Conservation (phyloP, 768 basidiomycete species). For the Tricholoma hemisulphureum region DNA sequence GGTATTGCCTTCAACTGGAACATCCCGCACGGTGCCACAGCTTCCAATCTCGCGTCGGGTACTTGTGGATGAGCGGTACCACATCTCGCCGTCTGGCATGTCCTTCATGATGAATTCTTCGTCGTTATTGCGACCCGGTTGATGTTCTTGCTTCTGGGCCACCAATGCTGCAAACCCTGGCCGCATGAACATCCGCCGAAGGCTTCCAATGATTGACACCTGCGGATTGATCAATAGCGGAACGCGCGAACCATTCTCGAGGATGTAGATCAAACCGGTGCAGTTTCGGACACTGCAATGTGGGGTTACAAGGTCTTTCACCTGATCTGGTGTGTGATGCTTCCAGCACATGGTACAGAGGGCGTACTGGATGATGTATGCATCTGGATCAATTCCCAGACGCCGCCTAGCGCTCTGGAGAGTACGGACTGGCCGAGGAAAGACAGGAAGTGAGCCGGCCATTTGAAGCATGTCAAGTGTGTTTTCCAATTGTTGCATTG, state of each 20-base stretch:
- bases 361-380: constrained; percentile 1
- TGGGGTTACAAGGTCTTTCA: not conserved
- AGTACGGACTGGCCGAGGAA: constrained; percentile 16
- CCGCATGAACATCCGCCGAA: constrained; percentile 7
- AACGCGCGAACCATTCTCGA: not conserved
- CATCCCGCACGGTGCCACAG: not conserved
- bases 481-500: not conserved
- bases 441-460: constrained; percentile 9
- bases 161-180: not conserved
- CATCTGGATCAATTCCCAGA: constrained; percentile 5
- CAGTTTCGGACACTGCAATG: not conserved
- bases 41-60: not conserved
- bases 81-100: not conserved
- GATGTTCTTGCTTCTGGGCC: not conserved
- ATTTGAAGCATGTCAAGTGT: constrained; percentile 4
- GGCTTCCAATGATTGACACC: constrained; percentile 3
- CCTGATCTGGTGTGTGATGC: not conserved
- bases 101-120: not conserved
- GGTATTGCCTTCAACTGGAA: not conserved
- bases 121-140: not conserved
- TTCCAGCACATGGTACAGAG: constrained; percentile 7
- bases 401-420: constrained; percentile 10
- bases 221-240: constrained; percentile 3
- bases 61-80: not conserved
- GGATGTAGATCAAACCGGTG: not conserved